Evolutionary conservation across 805 yeast species (phyloP).

Genomic region (Zygosaccharomyces pseudorouxii): DNA sequence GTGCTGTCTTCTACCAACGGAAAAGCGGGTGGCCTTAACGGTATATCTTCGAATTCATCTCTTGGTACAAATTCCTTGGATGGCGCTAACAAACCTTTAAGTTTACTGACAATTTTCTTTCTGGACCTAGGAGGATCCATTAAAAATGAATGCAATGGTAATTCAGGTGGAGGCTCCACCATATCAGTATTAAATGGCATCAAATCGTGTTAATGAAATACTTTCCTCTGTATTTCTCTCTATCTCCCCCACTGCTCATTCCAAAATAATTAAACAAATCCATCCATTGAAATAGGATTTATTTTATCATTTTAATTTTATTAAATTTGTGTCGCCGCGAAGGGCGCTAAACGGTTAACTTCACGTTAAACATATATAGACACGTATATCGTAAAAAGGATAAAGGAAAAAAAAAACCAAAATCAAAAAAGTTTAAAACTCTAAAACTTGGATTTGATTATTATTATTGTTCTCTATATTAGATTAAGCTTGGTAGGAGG

Average conservation of each 20-base stretch:
- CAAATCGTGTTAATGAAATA: neutral
- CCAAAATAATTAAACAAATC: no score
- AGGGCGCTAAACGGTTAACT: neutral
- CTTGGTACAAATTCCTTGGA: neutral
- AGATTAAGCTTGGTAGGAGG: conserved; percentile 83
- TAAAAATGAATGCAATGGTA: conserved; percentile 9
- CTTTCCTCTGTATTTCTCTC: neutral
- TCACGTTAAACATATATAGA: neutral
- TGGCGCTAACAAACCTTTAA: conserved; percentile 10
- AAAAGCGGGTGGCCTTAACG: conserved; percentile 1
- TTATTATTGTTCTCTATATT: neutral
- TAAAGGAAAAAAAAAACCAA: neutral
- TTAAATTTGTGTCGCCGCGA: conserved; percentile 5
- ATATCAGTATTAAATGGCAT: conserved; percentile 1
- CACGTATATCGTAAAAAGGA: conserved; percentile 3
- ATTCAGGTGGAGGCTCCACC: conserved; percentile 16
- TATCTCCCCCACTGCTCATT: no score
- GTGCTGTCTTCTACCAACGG: conserved; percentile 17
- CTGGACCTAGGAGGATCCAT: conserved; percentile 4
- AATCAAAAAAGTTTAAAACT: neutral
- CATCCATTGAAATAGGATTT: no score
- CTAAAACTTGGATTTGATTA: no score
- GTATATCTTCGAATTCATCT: neutral
- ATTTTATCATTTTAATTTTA: no score
- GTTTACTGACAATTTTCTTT: conserved; percentile 8